Conservation (phyloP, 805 yeast genomes). For the Ogataea salicorniae region DNA sequence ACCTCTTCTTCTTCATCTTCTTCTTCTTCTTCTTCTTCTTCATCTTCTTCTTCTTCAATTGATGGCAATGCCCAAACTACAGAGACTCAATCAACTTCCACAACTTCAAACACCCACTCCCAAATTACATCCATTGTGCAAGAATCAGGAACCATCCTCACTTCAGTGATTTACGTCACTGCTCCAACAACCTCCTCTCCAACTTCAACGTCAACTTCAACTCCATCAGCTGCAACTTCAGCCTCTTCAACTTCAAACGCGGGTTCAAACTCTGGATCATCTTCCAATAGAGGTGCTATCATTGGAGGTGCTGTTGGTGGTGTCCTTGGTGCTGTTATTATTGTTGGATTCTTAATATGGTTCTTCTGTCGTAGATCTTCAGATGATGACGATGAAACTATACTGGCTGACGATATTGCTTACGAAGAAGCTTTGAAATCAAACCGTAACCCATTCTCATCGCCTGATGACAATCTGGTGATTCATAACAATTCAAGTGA, state of each 20-base stretch:
- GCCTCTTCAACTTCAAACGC: not conserved
- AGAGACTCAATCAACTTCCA: conserved; percentile 1
- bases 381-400: conserved; percentile 33
- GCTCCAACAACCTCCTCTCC: conserved; percentile 7
- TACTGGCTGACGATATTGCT: conserved; percentile 48
- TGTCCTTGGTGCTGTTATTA: conserved; percentile 24
- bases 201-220: conserved; percentile 12
- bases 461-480: conserved; percentile 46
- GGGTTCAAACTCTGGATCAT: not conserved
- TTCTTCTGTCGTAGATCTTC: conserved; percentile 32
- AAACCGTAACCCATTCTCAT: conserved; percentile 56
- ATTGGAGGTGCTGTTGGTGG: conserved; percentile 36
- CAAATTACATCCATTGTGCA: conserved; percentile 14
- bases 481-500: conserved; percentile 11
- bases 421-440: conserved; percentile 55
- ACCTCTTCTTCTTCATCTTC: not conserved
- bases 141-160: conserved; percentile 21
- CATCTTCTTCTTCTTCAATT: conserved; percentile 3
- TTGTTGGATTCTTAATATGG: conserved; percentile 26
- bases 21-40: conserved; percentile 2
- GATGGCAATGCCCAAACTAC: conserved; percentile 2
- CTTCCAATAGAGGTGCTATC: conserved; percentile 29
- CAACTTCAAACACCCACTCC: conserved; percentile 8
- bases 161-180: conserved; percentile 27
- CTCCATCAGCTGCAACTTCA: conserved; percentile 20